Evolutionary conservation across 768 basidiomycete species (phyloP).

Genomic region (Mycena maculata): DNA sequence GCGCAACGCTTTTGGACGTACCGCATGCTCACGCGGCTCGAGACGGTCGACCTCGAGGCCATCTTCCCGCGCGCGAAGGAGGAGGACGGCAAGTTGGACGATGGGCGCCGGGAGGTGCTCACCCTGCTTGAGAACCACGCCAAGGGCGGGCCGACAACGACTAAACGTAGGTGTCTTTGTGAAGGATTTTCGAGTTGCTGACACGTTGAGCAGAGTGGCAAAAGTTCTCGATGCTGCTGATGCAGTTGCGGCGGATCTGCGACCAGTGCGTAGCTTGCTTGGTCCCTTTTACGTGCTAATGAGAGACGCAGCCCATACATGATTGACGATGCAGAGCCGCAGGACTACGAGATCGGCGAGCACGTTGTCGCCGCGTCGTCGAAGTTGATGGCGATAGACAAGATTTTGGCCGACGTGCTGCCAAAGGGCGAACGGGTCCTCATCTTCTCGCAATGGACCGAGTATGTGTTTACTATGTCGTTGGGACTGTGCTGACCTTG

Average conservation of each 20-base stretch:
- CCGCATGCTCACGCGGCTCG: slow-evolving; percentile 63
- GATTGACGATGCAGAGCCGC: slow-evolving; percentile 60
- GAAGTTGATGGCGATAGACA: slow-evolving; percentile 69
- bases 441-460: slow-evolving; percentile 80
- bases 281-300: neutral
- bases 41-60: slow-evolving; percentile 58
- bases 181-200: neutral
- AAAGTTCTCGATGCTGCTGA: slow-evolving; percentile 73
- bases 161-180: slow-evolving; percentile 41
- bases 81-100: slow-evolving; percentile 43
- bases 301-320: slow-evolving; percentile 59
- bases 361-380: slow-evolving; percentile 67
- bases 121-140: slow-evolving; percentile 53
- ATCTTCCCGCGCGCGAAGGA: slow-evolving; percentile 54
- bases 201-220: slow-evolving; percentile 55
- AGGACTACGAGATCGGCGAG: slow-evolving; percentile 62
- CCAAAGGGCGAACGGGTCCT: slow-evolving; percentile 73
- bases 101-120: slow-evolving; percentile 54
- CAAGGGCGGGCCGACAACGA: slow-evolving; percentile 41
- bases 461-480: slow-evolving; percentile 42
- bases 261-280: slow-evolving; percentile 61
- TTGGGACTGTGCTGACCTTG: slow-evolving; percentile 15
- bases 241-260: slow-evolving; percentile 78
- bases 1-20: slow-evolving; percentile 73
- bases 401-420: slow-evolving; percentile 64